Base-by-base conservation (phyloP, 1,284 basidiomycete genomes). In the Ustilago esculenta region DNA sequence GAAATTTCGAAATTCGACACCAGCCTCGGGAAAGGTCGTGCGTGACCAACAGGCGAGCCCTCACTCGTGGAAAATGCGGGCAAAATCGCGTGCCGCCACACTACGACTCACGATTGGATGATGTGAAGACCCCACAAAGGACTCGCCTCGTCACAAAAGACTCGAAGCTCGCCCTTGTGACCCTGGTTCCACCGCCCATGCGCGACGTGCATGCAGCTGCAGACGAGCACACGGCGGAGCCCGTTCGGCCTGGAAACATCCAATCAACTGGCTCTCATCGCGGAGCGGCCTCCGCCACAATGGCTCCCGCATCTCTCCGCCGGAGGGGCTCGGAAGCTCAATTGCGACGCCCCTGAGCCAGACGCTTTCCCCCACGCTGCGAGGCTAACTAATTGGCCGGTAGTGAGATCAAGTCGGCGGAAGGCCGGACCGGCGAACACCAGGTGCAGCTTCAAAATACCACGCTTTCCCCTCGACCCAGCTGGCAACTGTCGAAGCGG, bases 271-370 rank as follows among this genome's bases (percentile, higher is more conserved):
- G 21, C 48, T 18, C 20, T 39, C 29, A 42, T 10, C n/a, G n/a
- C n/a, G n/a, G n/a, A n/a, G n/a, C n/a, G n/a, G n/a, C 14, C 36
- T 52, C 30, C 47, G 33, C 53, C 47, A 25, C 12, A 9, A 15
- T 29, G 37, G 42, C 29, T n/a, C 34, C 60, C 49, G 53, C 27
- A n/a, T 37, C 5, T 40, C 9, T 29, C 53, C 44, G 60, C 39
- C 53, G 60, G 60, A 56, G 37, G 30, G 24, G 53, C 41, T 36
- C 53, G 60, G 60, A 44, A 37, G 15, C 36, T 8, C 3, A 17
- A 30, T 12, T 21, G 29, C 27, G 3, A 15, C 17, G 14, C 25
- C 14, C 20, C 18, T 20, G 8, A 36, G 42, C 23, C 5, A 29
- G 14, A 32, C 29, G 25, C 33, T 37, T 20, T 8, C 25, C 5